Base-by-base conservation (phyloP, 768 basidiomycete genomes). In the Favolaschia claudopus region DNA sequence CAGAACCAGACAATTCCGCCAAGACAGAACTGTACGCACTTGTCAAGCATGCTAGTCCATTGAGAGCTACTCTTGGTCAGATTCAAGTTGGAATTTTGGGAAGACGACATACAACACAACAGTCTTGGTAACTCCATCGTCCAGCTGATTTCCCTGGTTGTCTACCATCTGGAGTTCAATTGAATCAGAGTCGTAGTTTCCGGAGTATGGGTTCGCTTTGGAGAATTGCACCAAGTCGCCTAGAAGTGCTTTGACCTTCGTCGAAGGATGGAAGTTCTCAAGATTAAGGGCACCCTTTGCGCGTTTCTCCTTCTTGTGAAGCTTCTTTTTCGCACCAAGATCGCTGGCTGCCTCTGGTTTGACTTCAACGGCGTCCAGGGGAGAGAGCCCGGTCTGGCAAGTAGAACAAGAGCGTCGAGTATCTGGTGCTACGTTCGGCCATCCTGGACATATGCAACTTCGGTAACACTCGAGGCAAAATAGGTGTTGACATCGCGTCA, bases 41-140 rank as follows among this genome's bases (percentile, higher is more conserved):
- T 93, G 76, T 95, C 93, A 33, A 96, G 86, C 94, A 96, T 96
- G 32, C 85, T 83, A 4, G 94, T 96, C 94, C 95, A 96, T 71
- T 96, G 94, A 6, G 93, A 95, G 74, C 93, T 95, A 70, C 15
- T 47, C 29, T 24, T 40, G 32, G 14, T 54, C 10, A 17, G n/a
- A 15, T 38, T 34, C 52, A 34, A 54, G 48, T 9, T 45, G 45
- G 32, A 24, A 13, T 9, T 33, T 17, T n/a, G 25, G 10, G 38
- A 43, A 38, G 47, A 53, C 40, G 33, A 84, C 95, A 74, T 72
- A 98, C 92, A 99, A 99, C 49, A 99, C 96, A 37, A 99, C 91
- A 4, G 94, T 96, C 79, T 99, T 99, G 49, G 91, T 78, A 31
- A 87, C 69, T 5, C 85, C 86, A 42, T 91, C 88, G 47, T 91